Base-by-base conservation (phyloP, 768 basidiomycete species). In the Candolleomyces eurysporus region DNA sequence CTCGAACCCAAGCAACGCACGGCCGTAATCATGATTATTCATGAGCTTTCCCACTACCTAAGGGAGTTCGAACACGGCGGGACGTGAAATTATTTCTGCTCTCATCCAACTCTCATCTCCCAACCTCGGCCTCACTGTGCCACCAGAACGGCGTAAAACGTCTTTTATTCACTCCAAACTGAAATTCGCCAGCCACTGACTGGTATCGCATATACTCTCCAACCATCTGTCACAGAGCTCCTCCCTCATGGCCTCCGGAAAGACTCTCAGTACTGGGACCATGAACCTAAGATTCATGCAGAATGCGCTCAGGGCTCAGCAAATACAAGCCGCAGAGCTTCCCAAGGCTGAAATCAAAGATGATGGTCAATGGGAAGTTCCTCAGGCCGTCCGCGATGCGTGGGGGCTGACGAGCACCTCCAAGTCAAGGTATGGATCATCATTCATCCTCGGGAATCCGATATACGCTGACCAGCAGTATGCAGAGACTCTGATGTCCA, bases 341-440 rank as follows among this genome's bases (percentile, higher is more conserved):
- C 61, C 64, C 30, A 54, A 62, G 19, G 66, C 63, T 3, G 61
- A 62, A 43, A 54, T 64, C 11, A 63, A 61, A 40, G 66, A 66
- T 36, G 66, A 66, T 30, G 63, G 63, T 6, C 60, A 66, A 48
- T 63, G 65, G 65, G 63, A 66, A 36, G 65, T 66, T n/a, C 57
- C 63, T 19, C 54, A 54, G 39, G 65, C 61, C 17, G 50, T 66
- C 22, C 58, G 63, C 22, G 63, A 66, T 19, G 65, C 63, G 31
- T 66, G 65, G 65, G 63, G 65, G 32, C 58, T 62, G 30, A 60
- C 43, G 19, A 19, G 22, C 42, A 31, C 1, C 48, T 17, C 53
- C 19, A 40, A 45, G 54, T 63, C 36, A 7, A 36, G 48, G 36
- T 42, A 32, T 46, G 21, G 5, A 30, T 4, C 53, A 32, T 14